Percentiles rank a stretch among this genome's conserved stretches.
phyloP scores from a whole-genome alignment of 1,284 basidiomycete species.

The Coniferiporia weirii region DNA sequence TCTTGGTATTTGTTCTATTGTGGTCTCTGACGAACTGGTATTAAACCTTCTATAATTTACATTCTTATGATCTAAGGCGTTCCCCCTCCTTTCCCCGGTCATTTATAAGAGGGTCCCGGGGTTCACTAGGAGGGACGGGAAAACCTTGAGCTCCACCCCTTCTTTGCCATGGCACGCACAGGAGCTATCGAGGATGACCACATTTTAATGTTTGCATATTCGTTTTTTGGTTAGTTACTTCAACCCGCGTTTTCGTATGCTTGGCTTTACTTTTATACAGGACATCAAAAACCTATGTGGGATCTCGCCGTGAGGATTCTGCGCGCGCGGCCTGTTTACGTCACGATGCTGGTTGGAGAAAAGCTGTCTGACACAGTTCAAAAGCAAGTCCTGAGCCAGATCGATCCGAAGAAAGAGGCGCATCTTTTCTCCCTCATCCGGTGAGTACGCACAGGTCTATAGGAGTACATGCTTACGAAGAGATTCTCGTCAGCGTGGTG shows the following conservation, averaged over 20 bases:
- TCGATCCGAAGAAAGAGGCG: neutral
- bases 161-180: neutral
- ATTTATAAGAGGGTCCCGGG: neutral
- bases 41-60: neutral
- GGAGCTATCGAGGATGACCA: neutral
- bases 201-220: constrained; percentile 4
- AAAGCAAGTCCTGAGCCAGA: neutral
- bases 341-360: constrained; percentile 5
- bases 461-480: neutral
- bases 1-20: neutral
- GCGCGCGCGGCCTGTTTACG: neutral
- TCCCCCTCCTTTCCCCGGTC: neutral
- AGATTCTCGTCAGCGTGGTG: neutral
- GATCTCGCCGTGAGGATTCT: constrained; percentile 4
- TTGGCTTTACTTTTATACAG: neutral
- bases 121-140: neutral
- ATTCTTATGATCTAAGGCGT: neutral
- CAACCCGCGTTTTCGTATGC: too few relatives aligned
- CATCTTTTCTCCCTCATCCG: neutral
- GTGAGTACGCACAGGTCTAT: neutral
- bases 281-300: constrained; percentile 6
- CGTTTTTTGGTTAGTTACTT: neutral
- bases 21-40: neutral
- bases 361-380: neutral
- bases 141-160: neutral